A percentile compares a stretch with the other conserved stretches of the same genome.
These are phyloP conservation scores for Suillus clintonianus DNA, from an alignment of 768 basidiomycete genomes.

Conservation along the genomic window DNA sequence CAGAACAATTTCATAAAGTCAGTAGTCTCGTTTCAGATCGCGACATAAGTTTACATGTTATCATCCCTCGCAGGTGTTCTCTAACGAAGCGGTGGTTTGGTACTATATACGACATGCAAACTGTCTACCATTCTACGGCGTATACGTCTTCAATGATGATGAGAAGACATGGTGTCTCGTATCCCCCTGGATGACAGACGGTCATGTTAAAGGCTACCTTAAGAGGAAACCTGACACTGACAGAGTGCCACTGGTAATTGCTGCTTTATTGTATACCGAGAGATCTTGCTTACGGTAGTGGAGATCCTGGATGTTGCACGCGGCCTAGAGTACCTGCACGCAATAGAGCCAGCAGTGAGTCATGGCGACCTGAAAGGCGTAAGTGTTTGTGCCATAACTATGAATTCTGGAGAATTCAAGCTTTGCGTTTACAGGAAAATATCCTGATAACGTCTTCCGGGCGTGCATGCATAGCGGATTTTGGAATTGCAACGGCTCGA, in stretches of 20 bases:
- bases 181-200: slow-evolving; percentile 42
- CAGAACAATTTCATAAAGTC: slow-evolving; percentile 20
- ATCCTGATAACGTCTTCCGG: slow-evolving; percentile 44
- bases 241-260: slow-evolving; percentile 34
- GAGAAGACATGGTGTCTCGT: slow-evolving; percentile 27
- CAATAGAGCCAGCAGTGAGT: slow-evolving; percentile 36
- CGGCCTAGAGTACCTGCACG: slow-evolving; percentile 47
- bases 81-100: slow-evolving; percentile 37
- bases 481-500: slow-evolving; percentile 39
- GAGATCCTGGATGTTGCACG: slow-evolving; percentile 46
- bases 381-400: slow-evolving; percentile 4
- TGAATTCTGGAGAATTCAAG: neutral
- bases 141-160: slow-evolving; percentile 19
- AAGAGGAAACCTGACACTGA: slow-evolving; percentile 18
- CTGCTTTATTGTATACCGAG: neutral
- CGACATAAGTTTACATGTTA: neutral
- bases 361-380: slow-evolving; percentile 35
- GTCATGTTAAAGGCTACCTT: slow-evolving; percentile 34
- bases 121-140: slow-evolving; percentile 37
- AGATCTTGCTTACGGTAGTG: neutral
- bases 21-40: neutral
- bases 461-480: slow-evolving; percentile 51
- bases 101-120: slow-evolving; percentile 35
- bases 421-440: slow-evolving; percentile 39
- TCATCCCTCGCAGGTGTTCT: slow-evolving; percentile 17